A percentile compares a stretch with the other conserved stretches of the same genome.
Conservation (phyloP, 2,329 filamentous ascomycete genomes). For the Ascochyta koolunga region DNA sequence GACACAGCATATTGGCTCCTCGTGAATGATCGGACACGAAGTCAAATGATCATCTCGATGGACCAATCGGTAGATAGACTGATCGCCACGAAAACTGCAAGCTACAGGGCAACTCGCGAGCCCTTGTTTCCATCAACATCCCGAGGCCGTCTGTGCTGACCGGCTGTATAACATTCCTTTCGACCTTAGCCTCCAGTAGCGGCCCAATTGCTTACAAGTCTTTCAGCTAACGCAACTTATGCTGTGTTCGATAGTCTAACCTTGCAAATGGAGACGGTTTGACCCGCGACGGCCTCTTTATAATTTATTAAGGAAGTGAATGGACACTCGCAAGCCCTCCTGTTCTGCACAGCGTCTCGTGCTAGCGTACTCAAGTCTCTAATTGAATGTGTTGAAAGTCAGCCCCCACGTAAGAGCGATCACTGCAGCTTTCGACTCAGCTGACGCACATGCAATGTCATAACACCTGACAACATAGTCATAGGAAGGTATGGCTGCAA, state of each 20-base stretch:
- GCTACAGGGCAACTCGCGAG: background rate
- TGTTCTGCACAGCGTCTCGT: background rate
- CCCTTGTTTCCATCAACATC: background rate
- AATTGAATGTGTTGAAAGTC: background rate
- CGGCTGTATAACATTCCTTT: background rate
- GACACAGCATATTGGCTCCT: background rate
- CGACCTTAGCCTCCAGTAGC: background rate
- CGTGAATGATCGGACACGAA: background rate
- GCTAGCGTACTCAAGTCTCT: slow-evolving; percentile 1
- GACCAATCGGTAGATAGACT: background rate
- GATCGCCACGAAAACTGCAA: background rate
- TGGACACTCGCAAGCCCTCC: background rate
- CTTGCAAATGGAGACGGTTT: background rate
- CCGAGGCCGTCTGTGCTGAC: background rate
- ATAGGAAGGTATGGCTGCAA: background rate
- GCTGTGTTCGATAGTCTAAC: background rate
- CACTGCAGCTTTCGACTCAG: slow-evolving; percentile 4
- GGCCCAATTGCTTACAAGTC: background rate
- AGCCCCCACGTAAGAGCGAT: slow-evolving; percentile 5
- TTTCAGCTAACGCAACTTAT: background rate
- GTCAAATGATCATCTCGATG: no score
- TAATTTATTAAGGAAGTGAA: background rate
- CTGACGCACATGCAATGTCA: slow-evolving; percentile 1
- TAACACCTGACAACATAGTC: background rate
- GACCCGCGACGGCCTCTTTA: no score